A percentile compares a stretch with the other conserved stretches of the same genome.
These are phyloP conservation scores for Backusella psychrophila DNA, from an alignment of 192 early-diverging fungal genomes.

Conservation along the genomic window DNA sequence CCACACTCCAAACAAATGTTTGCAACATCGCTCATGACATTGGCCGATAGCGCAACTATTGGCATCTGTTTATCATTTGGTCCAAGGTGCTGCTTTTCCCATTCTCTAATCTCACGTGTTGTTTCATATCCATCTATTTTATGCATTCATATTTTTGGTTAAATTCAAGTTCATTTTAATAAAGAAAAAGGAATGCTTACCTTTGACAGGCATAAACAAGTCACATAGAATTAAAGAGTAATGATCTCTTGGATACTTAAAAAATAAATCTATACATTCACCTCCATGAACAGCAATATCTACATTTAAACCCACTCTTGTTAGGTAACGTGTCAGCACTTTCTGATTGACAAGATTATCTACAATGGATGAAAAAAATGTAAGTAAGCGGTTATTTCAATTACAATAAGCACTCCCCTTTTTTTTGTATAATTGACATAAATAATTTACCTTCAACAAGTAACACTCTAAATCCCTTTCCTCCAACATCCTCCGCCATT, in stretches of 20 bases:
- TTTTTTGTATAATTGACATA: background rate
- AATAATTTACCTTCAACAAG: conserved; percentile 45
- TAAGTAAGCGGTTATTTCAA: background rate
- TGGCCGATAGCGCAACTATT: conserved; percentile 56
- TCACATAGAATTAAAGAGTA: conserved; percentile 55
- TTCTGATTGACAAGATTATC: conserved; percentile 60
- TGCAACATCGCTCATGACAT: conserved; percentile 58
- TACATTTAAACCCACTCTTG: conserved; percentile 45
- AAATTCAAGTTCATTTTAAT: background rate
- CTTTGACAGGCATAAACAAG: conserved; percentile 59
- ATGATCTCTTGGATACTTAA: conserved; percentile 38
- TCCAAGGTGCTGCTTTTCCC: conserved; percentile 40
- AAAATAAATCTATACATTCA: conserved; percentile 46
- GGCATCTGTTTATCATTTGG: conserved; percentile 38
- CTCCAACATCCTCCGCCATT: conserved; percentile 51
- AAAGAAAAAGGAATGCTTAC: conserved; percentile 14
- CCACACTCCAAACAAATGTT: conserved; percentile 43
- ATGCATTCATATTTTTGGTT: background rate
- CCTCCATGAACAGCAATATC: conserved; percentile 47
- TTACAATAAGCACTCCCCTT: background rate
- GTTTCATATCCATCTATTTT: conserved; percentile 53
- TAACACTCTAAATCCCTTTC: conserved; percentile 45
- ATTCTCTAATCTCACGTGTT: conserved; percentile 47
- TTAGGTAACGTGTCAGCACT: conserved; percentile 48
- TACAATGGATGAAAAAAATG: conserved; percentile 8